Percentiles rank a stretch among this genome's conserved stretches.
Evolutionary conservation across 768 basidiomycete species (phyloP).

Genomic region (Pholiota conissans): DNA sequence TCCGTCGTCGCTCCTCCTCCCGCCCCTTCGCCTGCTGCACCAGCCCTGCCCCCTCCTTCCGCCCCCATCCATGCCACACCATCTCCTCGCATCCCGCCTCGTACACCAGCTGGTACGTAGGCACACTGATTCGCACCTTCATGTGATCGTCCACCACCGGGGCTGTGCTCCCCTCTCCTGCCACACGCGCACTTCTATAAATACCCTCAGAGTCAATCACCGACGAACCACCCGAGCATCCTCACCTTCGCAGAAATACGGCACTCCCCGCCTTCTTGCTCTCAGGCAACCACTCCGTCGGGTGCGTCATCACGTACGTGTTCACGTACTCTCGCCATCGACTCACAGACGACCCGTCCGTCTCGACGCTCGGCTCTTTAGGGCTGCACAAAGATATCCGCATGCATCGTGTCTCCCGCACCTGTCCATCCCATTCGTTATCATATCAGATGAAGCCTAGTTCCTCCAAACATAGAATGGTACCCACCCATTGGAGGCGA

Average conservation of each 20-base stretch:
- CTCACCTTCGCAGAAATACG: constrained; percentile 64
- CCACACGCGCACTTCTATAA: constrained; percentile 51
- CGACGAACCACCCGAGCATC: constrained; percentile 17
- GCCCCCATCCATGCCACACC: constrained; percentile 39
- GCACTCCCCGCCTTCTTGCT: constrained; percentile 33
- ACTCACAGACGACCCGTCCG: constrained; percentile 44
- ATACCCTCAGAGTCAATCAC: constrained; percentile 34
- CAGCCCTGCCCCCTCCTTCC: constrained; percentile 29
- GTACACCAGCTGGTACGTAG: constrained; percentile 70
- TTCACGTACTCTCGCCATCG: constrained; percentile 79
- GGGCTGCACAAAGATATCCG: constrained; percentile 58
- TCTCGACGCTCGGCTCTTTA: constrained; percentile 66
- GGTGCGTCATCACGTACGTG: constrained; percentile 67
- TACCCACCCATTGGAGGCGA: constrained; percentile 76
- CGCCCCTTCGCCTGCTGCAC: constrained; percentile 35
- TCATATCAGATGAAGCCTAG: constrained; percentile 9
- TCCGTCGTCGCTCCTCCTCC: constrained; percentile 57
- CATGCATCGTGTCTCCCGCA: constrained; percentile 53
- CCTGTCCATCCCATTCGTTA: constrained; percentile 37
- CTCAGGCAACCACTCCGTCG: constrained; percentile 69
- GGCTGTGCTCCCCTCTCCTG: constrained; percentile 39
- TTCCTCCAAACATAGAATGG: constrained; percentile 13
- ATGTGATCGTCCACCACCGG: constrained; percentile 35
- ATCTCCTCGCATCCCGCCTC: constrained; percentile 65
- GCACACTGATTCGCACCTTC: constrained; percentile 55